Evolutionary conservation across 805 yeast genomes (phyloP).

Genomic region (Wickerhamiella domercqiae): DNA sequence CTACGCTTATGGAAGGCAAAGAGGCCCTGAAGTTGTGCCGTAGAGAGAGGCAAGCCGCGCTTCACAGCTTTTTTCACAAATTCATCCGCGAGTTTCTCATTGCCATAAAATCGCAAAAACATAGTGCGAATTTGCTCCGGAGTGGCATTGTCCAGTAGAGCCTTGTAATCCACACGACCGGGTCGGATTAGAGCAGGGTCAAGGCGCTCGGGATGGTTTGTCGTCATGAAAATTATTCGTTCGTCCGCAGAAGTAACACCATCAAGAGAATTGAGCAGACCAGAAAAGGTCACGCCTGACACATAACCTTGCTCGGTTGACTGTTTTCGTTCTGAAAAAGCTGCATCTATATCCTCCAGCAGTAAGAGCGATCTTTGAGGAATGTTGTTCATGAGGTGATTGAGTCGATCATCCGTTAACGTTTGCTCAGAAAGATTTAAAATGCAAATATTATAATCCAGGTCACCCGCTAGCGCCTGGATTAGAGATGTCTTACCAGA

Average conservation of each 20-base stretch:
- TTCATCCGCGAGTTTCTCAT: constrained; percentile 39
- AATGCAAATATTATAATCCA: constrained; percentile 90
- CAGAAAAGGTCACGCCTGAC: constrained; percentile 91
- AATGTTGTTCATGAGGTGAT: constrained; percentile 90
- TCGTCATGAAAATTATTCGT: constrained; percentile 92
- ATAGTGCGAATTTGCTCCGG: constrained; percentile 61
- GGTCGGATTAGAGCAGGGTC: constrained; percentile 93
- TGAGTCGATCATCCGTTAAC: constrained; percentile 84
- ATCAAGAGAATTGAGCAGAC: constrained; percentile 81
- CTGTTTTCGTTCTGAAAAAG: constrained; percentile 71
- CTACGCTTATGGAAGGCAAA: constrained; percentile 82
- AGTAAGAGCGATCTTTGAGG: constrained; percentile 78
- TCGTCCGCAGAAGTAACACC: constrained; percentile 98
- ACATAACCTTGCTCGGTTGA: constrained; percentile 59
- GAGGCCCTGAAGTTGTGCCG: constrained; percentile 91
- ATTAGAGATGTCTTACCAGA: constrained; percentile 92
- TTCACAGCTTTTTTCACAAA: constrained; percentile 32
- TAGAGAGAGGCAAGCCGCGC: constrained; percentile 49
- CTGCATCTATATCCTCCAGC: constrained; percentile 91
- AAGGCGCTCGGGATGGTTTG: constrained; percentile 86
- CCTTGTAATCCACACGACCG: constrained; percentile 81
- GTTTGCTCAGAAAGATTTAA: constrained; percentile 81
- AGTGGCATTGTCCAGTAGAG: constrained; percentile 74
- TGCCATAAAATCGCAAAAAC: constrained; percentile 72
- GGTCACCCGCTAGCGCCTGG: constrained; percentile 91